A percentile compares a stretch with the other conserved stretches of the same genome.
phyloP scores from a whole-genome alignment of 164 flowering plant species.

The Magnolia officinalis region DNA sequence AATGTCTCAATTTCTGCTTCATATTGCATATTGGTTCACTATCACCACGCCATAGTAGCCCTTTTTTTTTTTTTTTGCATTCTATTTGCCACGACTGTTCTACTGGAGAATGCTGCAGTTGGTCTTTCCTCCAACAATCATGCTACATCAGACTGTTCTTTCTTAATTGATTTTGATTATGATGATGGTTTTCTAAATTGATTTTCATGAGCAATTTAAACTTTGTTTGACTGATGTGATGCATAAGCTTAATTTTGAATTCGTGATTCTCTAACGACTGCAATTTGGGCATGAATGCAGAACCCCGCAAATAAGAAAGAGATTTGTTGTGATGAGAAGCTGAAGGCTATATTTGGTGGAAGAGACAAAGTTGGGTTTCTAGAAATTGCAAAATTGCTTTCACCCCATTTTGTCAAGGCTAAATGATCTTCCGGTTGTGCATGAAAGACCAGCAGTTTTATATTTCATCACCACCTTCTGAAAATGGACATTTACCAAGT shows the following conservation, averaged over 20 bases:
- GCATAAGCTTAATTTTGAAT: neutral
- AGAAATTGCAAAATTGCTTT: slow-evolving; percentile 49
- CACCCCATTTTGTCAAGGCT: slow-evolving; percentile 51
- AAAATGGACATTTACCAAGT: neutral
- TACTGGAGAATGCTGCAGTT: no score
- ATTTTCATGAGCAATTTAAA: neutral
- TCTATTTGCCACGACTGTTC: no score
- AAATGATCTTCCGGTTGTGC: slow-evolving; percentile 13
- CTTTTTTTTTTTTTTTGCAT: no score
- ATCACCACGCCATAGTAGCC: no score
- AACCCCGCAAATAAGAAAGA: slow-evolving; percentile 52
- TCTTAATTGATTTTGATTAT: neutral
- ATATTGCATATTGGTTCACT: no score
- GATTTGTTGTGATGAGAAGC: slow-evolving; percentile 65
- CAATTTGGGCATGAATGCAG: slow-evolving; percentile 28
- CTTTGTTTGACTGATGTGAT: neutral
- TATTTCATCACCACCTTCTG: neutral
- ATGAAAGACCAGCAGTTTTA: neutral
- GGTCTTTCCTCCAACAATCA: no score
- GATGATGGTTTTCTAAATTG: neutral
- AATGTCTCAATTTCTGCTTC: no score
- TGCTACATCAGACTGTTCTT: neutral
- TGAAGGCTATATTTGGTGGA: slow-evolving; percentile 62
- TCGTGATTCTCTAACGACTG: neutral
- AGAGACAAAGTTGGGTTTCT: slow-evolving; percentile 57